Evolutionary conservation across 108 stramenopile species (phyloP).

Genomic region (Nannochloropsis oceanica): DNA sequence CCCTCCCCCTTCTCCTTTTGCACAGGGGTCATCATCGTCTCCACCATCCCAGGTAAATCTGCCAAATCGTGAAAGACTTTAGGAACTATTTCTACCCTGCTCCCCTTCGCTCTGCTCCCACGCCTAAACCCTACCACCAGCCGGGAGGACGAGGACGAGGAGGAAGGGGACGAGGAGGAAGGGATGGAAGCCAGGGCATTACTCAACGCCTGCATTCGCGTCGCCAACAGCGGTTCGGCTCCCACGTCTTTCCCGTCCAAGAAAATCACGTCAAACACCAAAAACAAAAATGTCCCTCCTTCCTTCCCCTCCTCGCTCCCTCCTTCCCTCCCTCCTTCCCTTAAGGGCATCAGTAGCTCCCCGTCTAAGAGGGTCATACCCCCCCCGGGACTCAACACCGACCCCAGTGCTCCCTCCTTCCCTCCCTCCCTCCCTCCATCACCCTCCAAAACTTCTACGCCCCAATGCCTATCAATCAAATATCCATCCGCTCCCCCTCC

Average conservation of each 20-base stretch:
- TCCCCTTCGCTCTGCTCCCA: not conserved
- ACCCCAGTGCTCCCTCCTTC: not conserved
- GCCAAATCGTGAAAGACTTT: not conserved
- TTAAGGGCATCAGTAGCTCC: not conserved
- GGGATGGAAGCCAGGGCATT: not conserved
- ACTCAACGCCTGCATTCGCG: not conserved
- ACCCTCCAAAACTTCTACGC: not conserved
- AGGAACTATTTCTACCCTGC: not conserved
- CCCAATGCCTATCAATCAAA: not conserved
- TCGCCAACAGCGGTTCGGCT: not conserved
- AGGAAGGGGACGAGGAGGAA: not conserved
- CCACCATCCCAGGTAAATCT: not conserved
- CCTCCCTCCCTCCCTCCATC: too few relatives aligned
- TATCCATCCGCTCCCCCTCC: not conserved
- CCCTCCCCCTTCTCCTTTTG: not conserved
- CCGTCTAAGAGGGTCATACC: not conserved
- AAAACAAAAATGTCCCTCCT: not conserved
- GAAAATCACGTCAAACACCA: constrained; percentile 8
- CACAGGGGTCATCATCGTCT: not conserved
- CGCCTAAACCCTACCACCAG: not conserved
- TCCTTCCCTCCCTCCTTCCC: not conserved
- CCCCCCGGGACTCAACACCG: not conserved
- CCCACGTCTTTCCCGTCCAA: constrained; percentile 2
- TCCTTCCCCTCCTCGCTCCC: not conserved
- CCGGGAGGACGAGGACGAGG: not conserved